Evolutionary conservation across 2,329 filamentous ascomycete genomes (phyloP), one percentile per base, ranked within the genome.

Genomic region (Penicillium corylophilum): DNA sequence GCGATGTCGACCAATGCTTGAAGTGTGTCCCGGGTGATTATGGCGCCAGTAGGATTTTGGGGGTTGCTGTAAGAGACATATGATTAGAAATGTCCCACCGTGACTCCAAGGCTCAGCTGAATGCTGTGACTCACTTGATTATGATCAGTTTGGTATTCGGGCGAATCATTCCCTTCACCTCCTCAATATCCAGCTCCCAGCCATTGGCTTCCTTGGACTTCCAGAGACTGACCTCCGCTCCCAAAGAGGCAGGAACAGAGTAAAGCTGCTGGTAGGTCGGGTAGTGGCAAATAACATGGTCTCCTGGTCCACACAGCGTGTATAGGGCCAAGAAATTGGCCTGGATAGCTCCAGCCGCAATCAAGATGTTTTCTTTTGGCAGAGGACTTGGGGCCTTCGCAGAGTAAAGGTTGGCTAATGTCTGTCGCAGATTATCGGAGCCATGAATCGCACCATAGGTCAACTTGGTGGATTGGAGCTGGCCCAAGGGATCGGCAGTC

Each of bases 221-320:
- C 90, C 90, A 95, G 10, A 93, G 69, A 36, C 85, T 84, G 16
- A 95, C 87, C 53, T 89, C 82, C 0, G 89, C 89, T 0, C 90
- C 90, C 7, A 95, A 73, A 39, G 84, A 87, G 59, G 79, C 78
- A 0, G 90, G 89, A 0, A 94, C 82, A 4, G 84, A 77, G 65
- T 92, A 94, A 1, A 95, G 79, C 63, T 94, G 89, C 69, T 94
- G 89, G 64, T 93, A 95, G 1, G 89, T 92, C 12, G 91, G 90
- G 65, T 91, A 89, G 53, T 94, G 87, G 65, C 89, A 94, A 53
- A 95, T 81, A 42, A 93, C 87, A 77, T 95, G 90, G 65, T 95
- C 89, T 1, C 85, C 88, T 0, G 84, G 82, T 0, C 83, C 82
- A 2, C 93, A 67, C n/a, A 95, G 76, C 1, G 85, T 78, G 67